Conservation (phyloP, 1,284 basidiomycete genomes). For the Peniophora sp. region DNA sequence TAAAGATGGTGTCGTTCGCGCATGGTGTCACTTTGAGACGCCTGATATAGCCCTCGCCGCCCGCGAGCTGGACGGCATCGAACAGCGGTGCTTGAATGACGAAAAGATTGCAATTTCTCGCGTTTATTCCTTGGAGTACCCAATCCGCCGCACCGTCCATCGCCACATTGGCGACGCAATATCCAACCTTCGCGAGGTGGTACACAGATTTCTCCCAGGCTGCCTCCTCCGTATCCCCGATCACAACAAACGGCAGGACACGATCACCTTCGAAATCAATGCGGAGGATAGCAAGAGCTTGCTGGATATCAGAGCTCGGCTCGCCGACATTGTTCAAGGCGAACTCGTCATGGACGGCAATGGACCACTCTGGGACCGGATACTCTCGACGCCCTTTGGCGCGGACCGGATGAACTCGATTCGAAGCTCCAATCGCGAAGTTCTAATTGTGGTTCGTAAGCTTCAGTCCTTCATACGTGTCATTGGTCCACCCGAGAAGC, state of each 20-base stretch:
- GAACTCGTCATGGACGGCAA: conserved; percentile 44
- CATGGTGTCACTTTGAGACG: conserved; percentile 45
- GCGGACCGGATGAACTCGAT: conserved; percentile 34
- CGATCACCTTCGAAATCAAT: conserved; percentile 33
- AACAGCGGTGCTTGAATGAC: conserved; percentile 33
- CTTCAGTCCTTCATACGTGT: conserved; percentile 37
- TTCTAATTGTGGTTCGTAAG: conserved; percentile 36
- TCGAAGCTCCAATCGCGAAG: conserved; percentile 24
- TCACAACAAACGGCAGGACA: conserved; percentile 4
- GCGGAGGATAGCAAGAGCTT: conserved; percentile 39
- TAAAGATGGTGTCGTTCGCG: conserved; percentile 35
- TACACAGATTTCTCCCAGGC: conserved; percentile 10
- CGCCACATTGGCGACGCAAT: conserved; percentile 16
- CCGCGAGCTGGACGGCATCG: conserved; percentile 32
- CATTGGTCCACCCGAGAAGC: conserved; percentile 35
- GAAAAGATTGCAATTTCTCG: conserved; percentile 41
- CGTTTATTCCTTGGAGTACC: conserved; percentile 37
- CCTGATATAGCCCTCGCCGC: conserved; percentile 40
- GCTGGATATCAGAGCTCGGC: conserved; percentile 43
- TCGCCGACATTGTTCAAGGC: conserved; percentile 53
- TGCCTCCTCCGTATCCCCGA: conserved; percentile 17
- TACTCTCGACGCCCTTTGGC: conserved; percentile 39
- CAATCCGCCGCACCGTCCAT: conserved; percentile 28
- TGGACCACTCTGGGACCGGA: conserved; percentile 53
- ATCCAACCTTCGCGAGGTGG: conserved; percentile 14